Base-by-base conservation (phyloP, 2,329 filamentous ascomycete species). In the Paradendryphiella salina region DNA sequence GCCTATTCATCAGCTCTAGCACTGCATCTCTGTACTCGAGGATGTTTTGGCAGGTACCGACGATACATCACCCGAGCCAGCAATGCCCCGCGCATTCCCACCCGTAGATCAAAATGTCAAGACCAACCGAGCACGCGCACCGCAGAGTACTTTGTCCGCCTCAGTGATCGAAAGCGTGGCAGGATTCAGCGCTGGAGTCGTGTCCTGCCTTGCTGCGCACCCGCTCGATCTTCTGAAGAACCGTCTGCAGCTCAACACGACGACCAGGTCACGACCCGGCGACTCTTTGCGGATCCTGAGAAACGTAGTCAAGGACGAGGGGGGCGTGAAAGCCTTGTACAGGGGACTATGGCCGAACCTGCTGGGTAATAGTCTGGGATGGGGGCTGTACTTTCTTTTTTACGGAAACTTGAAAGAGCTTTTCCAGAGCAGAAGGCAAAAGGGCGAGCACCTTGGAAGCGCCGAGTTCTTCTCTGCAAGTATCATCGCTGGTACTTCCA, bases 211-310 rank as follows among this genome's bases (percentile, higher is more conserved):
- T 40, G 86, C 85, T 49, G 88, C 94, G 44, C 93, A 97, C 71
- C 94, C 94, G 26, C 84, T 99, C 53, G 94, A 99, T 76, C 86
- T 99, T 58, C 86, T 97, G 71, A 99, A 99, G 80, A 97, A 93
- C 54, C 88, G 94, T 58, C 85, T 99, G 70, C 94, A 99, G 77
- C 86, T 73, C 31, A 72, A 72, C 32, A 72, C 70, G 0, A 48
- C 56, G 8, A 74, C 52, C 11, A 70, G 76, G 47, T 75, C 79
- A 46, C 76, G 76, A 39, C 57, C 80, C 39, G 82, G 82, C 38
- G 78, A 76, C 59, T 83, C 82, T 1, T 68, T 80, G 28, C 77
- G 77, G 14, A 77, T 85, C 23, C 71, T 82, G 35, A 75, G 75
- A 40, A 71, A 78, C 45, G 82, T 85, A 28, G 73, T 77, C 29